These are phyloP conservation scores for Leccinum pellstonianum DNA, from an alignment of 768 basidiomycete genomes.

Conservation along the genomic window DNA sequence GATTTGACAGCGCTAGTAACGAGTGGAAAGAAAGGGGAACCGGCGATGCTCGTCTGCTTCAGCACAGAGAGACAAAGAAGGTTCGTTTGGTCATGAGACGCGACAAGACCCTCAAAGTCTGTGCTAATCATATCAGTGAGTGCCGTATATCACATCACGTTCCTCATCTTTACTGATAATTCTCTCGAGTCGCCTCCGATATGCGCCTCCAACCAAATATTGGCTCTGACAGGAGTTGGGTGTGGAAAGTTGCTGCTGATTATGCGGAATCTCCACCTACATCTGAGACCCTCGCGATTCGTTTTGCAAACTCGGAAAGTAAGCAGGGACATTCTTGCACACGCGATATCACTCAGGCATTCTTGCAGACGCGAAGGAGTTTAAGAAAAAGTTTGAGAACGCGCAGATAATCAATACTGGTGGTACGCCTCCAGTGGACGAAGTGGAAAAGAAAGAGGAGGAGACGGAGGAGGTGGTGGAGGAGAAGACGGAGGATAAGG, in stretches of 20 bases:
- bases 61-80: slow-evolving; percentile 88
- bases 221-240: slow-evolving; percentile 98
- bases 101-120: slow-evolving; percentile 99
- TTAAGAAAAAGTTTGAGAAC: slow-evolving; percentile 86
- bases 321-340: slow-evolving; percentile 34
- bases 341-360: slow-evolving; percentile 35
- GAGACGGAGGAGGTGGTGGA: slow-evolving; percentile 31
- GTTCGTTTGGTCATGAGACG: slow-evolving; percentile 97
- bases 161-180: slow-evolving; percentile 5
- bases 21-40: slow-evolving; percentile 99
- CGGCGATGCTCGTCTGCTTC: slow-evolving; percentile 89
- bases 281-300: slow-evolving; percentile 94
- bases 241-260: slow-evolving; percentile 96
- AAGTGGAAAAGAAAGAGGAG: slow-evolving; percentile 24
- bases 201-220: slow-evolving; percentile 98
- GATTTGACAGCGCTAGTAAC: slow-evolving; percentile 71
- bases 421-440: slow-evolving; percentile 25
- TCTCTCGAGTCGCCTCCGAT: slow-evolving; percentile 67
- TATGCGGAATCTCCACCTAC: slow-evolving; percentile 89
- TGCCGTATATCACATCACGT: slow-evolving; percentile 8
- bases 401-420: slow-evolving; percentile 68
- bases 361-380: slow-evolving; percentile 64
- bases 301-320: slow-evolving; percentile 97
- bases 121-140: slow-evolving; percentile 94
- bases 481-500: slow-evolving; percentile 26